These are phyloP conservation scores for Camellia sinensis DNA, from an alignment of 148 eudicot species.

Conservation along the genomic window DNA sequence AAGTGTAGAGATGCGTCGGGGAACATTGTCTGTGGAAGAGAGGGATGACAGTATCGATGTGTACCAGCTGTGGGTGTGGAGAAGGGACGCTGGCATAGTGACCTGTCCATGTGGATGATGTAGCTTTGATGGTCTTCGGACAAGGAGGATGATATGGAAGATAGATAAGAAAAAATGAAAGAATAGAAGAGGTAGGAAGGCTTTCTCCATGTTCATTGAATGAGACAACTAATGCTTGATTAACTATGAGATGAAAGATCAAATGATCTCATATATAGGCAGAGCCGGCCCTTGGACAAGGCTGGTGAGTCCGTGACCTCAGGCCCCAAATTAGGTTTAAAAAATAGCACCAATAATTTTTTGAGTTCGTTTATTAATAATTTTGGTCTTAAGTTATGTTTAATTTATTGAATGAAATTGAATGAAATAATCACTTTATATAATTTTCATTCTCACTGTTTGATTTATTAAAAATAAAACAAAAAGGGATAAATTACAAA, in stretches of 20 bases:
- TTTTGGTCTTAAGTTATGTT: too few species aligned
- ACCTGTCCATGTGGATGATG: conserved; percentile 30
- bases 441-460: too few species aligned
- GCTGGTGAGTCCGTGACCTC: too few species aligned
- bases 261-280: neutral
- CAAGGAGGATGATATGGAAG: neutral
- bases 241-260: neutral
- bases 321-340: too few species aligned
- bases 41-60: conserved; percentile 23
- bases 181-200: neutral
- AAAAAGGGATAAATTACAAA: too few species aligned
- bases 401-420: too few species aligned
- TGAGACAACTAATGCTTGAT: neutral
- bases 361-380: neutral
- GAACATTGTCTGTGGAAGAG: neutral
- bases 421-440: too few species aligned
- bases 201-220: neutral
- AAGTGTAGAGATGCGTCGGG: conserved; percentile 23
- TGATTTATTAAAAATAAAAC: too few species aligned
- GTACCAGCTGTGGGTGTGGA: conserved; percentile 24
- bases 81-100: conserved; percentile 28
- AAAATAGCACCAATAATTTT: too few species aligned
- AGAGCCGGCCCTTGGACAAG: too few species aligned
- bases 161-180: neutral
- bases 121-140: conserved; percentile 10